phyloP scores from a whole-genome alignment of 805 yeast genomes.

The Metschnikowia kofuensis region DNA sequence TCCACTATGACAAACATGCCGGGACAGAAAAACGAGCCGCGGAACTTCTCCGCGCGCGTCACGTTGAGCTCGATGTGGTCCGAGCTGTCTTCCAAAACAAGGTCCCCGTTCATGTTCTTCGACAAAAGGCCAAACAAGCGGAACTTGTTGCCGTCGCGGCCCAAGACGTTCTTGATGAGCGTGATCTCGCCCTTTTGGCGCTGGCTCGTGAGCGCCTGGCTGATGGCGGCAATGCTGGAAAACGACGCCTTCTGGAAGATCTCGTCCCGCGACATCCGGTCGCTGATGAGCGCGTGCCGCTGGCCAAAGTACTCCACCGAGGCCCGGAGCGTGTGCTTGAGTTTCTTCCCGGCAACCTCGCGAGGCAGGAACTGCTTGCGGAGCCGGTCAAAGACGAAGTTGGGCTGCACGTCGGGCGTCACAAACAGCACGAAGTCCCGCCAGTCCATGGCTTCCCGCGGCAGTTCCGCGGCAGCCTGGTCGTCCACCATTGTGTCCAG shows the following conservation, averaged over 20 bases:
- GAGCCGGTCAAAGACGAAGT: conserved; percentile 55
- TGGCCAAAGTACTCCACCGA: conserved; percentile 44
- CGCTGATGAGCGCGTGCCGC: conserved; percentile 63
- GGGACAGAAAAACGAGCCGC: conserved; percentile 61
- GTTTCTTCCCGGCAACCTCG: conserved; percentile 13
- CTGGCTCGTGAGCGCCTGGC: conserved; percentile 18
- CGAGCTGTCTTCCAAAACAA: conserved; percentile 76
- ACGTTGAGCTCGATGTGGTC: conserved; percentile 70
- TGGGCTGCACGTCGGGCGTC: conserved; percentile 62
- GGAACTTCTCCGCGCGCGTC: conserved; percentile 57
- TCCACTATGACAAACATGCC: conserved; percentile 82
- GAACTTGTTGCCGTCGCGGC: conserved; percentile 76
- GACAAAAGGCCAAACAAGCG: conserved; percentile 74
- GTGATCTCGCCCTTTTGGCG: conserved; percentile 45
- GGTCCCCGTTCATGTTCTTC: conserved; percentile 60
- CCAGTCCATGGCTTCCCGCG: conserved; percentile 53
- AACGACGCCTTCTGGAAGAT: conserved; percentile 56
- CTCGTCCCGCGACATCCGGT: conserved; percentile 73
- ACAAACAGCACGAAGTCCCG: conserved; percentile 65
- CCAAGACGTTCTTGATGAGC: conserved; percentile 77
- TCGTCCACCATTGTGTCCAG: conserved; percentile 22
- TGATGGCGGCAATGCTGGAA: conserved; percentile 43
- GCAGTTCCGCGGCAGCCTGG: conserved; percentile 1
- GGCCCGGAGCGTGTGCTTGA: conserved; percentile 14
- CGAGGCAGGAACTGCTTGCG: conserved; percentile 54